Evolutionary conservation across 176 grass and related monocot species (phyloP).

Genomic region (Panicum miliaceum): DNA sequence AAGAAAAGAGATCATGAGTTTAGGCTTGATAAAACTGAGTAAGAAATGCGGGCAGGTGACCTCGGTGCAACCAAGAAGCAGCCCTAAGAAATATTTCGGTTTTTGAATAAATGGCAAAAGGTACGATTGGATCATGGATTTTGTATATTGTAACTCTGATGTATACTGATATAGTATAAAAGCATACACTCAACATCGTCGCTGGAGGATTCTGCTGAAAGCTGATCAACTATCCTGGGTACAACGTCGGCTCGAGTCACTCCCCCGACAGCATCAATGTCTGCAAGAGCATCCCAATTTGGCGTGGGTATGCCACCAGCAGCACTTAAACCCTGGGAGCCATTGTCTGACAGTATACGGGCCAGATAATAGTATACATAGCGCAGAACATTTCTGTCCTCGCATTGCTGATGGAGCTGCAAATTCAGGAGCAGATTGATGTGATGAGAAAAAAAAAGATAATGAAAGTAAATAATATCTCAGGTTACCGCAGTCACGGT

Average conservation of each 20-base stretch:
- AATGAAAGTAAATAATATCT: background rate
- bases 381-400: constrained; percentile 87
- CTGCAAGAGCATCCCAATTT: constrained; percentile 97
- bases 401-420: constrained; percentile 98
- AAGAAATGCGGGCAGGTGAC: constrained; percentile 16
- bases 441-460: constrained; percentile 4
- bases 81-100: background rate
- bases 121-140: constrained; percentile 24
- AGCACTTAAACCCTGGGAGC: constrained; percentile 91
- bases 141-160: constrained; percentile 24
- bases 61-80: background rate
- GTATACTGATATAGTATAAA: constrained; percentile 34
- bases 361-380: constrained; percentile 99
- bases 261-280: constrained; percentile 94
- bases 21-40: constrained; percentile 20
- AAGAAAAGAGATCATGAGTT: background rate
- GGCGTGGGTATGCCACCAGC: constrained; percentile 93
- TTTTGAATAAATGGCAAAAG: background rate
- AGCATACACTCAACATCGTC: constrained; percentile 79
- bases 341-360: constrained; percentile 94
- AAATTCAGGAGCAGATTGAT: constrained; percentile 38
- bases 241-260: constrained; percentile 97
- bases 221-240: constrained; percentile 90
- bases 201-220: constrained; percentile 78
- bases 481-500: background rate